Conservation (phyloP, 2,329 filamentous ascomycete species). For the Teratosphaeria nubilosa region DNA sequence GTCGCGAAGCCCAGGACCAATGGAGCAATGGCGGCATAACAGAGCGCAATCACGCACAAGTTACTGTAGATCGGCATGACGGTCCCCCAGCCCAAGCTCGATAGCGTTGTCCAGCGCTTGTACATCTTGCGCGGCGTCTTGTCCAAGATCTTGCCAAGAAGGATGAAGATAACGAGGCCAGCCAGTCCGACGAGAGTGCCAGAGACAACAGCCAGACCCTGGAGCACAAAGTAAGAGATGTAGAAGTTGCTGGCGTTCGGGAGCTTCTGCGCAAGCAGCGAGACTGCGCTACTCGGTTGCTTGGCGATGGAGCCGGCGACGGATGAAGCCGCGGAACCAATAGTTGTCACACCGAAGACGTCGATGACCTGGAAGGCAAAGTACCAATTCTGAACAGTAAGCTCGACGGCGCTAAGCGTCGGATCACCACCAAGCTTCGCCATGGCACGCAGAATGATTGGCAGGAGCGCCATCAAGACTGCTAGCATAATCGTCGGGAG, state of each 20-base stretch:
- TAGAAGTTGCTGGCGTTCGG: constrained; percentile 89
- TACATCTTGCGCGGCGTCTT: constrained; percentile 74
- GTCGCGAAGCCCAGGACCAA: constrained; percentile 74
- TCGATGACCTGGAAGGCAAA: constrained; percentile 87
- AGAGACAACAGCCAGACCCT: constrained; percentile 71
- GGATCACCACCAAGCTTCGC: constrained; percentile 74
- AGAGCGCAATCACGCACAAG: constrained; percentile 62
- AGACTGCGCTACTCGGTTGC: constrained; percentile 34
- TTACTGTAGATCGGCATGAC: constrained; percentile 73
- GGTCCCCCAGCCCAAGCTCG: constrained; percentile 72
- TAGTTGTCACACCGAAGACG: constrained; percentile 78
- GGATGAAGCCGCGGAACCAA: constrained; percentile 69
- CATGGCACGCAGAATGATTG: constrained; percentile 68
- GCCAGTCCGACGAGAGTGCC: constrained; percentile 62
- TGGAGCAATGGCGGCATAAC: constrained; percentile 78
- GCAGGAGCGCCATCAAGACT: constrained; percentile 77
- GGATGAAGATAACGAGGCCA: constrained; percentile 62
- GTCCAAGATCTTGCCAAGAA: constrained; percentile 66
- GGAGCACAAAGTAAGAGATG: constrained; percentile 86
- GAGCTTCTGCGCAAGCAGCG: constrained; percentile 34
- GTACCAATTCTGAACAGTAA: constrained; percentile 85
- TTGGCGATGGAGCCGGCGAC: constrained; percentile 57
- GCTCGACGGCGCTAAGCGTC: constrained; percentile 67
- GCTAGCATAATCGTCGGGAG: constrained; percentile 70
- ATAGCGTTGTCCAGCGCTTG: constrained; percentile 62